Conservation (phyloP, 371 early-diverging fungal species). For the Syncephalastrum racemosum region DNA sequence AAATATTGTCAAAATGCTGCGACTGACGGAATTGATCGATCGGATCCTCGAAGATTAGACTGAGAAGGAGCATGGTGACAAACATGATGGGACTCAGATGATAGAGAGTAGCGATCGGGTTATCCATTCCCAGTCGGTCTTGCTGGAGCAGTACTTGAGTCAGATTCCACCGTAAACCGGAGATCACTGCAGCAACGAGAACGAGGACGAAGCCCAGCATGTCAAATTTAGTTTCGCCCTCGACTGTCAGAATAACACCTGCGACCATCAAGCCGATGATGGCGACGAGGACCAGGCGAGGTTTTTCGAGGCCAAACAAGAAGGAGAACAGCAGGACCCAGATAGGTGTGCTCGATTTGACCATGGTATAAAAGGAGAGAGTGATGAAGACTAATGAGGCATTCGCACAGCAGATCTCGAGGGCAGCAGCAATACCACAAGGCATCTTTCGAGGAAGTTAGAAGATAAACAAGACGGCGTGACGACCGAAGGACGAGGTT, state of each 20-base stretch:
- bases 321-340: conserved; percentile 92
- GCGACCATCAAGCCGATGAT: conserved; percentile 78
- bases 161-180: conserved; percentile 82
- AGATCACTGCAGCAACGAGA: conserved; percentile 72
- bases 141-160: conserved; percentile 81
- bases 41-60: conserved; percentile 62
- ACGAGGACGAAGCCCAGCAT: conserved; percentile 66
- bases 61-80: conserved; percentile 50
- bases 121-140: conserved; percentile 66
- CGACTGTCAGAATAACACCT: conserved; percentile 86
- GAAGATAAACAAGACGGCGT: not conserved
- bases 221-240: conserved; percentile 76
- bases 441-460: conserved; percentile 56
- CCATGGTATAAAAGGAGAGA: conserved; percentile 94
- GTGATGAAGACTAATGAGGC: conserved; percentile 80
- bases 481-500: too few species aligned
- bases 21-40: conserved; percentile 47
- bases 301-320: conserved; percentile 81
- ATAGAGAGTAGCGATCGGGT: conserved; percentile 81
- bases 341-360: conserved; percentile 87
- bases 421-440: conserved; percentile 84
- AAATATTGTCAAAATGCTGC: conserved; percentile 40
- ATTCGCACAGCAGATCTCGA: conserved; percentile 91
- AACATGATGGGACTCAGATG: conserved; percentile 79
- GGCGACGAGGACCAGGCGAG: conserved; percentile 59